Evolutionary conservation across 352 stramenopile species (phyloP), one percentile per base, ranked within the genome.

Genomic region (Phytopythium boreale): DNA sequence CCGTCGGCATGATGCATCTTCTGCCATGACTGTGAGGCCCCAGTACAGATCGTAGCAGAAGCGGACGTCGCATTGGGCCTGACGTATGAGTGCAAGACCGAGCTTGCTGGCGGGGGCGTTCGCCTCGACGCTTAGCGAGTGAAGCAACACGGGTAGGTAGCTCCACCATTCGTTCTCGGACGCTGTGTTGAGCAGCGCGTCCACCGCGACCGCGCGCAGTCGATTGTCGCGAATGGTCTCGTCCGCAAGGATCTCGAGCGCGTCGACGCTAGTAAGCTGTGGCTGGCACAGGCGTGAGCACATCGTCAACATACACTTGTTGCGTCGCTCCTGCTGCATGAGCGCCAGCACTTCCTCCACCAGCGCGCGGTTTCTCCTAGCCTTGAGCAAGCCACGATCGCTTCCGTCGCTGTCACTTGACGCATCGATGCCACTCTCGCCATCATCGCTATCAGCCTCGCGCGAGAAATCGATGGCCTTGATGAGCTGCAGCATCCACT

Each of bases 251-350:
- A 95, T 81, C 63, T 95, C 86, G 3, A 95, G 69, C 34, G 86
- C 84, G 56, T 95, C 86, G 7, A 95, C 84, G 24, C 84, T 91
- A 34, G 75, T 76, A 36, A 95, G 74, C 57, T 93, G 79, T 0
- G 75, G 76, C 50, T 92, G 81, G 52, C 86, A 95, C 11, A 95
- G 72, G 10, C 86, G 80, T 44, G 84, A 93, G 62, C 86, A 95
- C 86, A 95, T 95, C 0, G 86, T 95, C 43, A 95, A 64, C 86
- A 95, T 95, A 59, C 86, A 95, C 62, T 90, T 95, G 67, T 90
- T 76, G 56, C 71, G 74, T 10, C 86, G 82, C 43, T 88, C 74
- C 58, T 88, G 77, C 55, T 82, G 76, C 39, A 95, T 71, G 41
- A 95, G 55, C 24, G 63, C 59, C 27, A 95, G 52, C n/a, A 91